Base-by-base conservation (phyloP, 2,329 filamentous ascomycete species). In the Berkeleyomyces rouxiae region DNA sequence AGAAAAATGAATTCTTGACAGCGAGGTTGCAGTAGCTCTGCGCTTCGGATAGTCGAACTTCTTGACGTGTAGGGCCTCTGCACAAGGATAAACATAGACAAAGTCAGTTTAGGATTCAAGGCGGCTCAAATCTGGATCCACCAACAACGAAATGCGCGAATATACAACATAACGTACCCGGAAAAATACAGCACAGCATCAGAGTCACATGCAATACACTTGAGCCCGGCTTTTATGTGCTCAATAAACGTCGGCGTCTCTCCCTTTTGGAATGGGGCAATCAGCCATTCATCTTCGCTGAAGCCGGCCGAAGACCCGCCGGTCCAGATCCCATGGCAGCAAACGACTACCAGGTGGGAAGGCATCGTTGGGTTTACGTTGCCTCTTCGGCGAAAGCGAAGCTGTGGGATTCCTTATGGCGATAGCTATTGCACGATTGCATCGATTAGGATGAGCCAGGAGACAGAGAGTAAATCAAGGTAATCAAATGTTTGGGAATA, bases 271-370 rank as follows among this genome's bases (percentile, higher is more conserved):
- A 93, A 95, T 40, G 79, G 76, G 61, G 88, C 85, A 13, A 95
- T 84, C 39, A 90, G 77, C 84, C 85, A 88, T 70, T 87, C 83
- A 4, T 74, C 66, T 69, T 86, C 83, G 64, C 79, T 74, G 23
- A 70, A 66, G 42, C 83, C 83, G 1, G 72, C 71, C 1, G 73
- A 72, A 1, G 77, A 75, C 0, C 83, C 82, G 36, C 84, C 84
- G 11, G 77, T 73, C 78, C 87, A 95, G 64, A 92, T 88, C 37
- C 83, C 87, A 73, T 95, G 90, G 71, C 90, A 91, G 75, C 89
- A 93, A 59, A 95, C 86, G 58, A 95, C 75, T 60, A 95, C 82
- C 9, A 95, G 78, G 66, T 88, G 79, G 4, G 72, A 72, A 13
- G 37, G 31, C 37, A 75, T 64, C 73, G 0, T 61, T 5, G n/a